phyloP scores from a whole-genome alignment of 2,329 filamentous ascomycete species.

The Clarireedia paspali region DNA sequence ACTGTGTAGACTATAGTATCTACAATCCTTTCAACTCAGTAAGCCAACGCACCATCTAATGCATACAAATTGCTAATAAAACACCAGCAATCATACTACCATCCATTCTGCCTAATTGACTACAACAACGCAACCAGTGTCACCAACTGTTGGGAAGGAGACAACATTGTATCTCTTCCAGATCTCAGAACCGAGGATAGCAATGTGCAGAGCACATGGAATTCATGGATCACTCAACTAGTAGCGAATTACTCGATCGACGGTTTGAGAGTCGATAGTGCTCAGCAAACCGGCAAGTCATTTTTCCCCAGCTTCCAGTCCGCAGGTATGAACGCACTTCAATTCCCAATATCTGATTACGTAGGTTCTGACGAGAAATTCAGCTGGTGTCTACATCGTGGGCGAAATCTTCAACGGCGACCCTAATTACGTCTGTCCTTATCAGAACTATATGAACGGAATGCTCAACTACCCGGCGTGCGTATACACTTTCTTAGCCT shows the following conservation, averaged over 20 bases:
- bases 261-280: constrained; percentile 43
- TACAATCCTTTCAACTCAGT: constrained; percentile 34
- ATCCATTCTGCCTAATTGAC: constrained; percentile 29
- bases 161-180: constrained; percentile 24
- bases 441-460: constrained; percentile 47
- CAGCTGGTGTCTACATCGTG: constrained; percentile 50
- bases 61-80: background rate
- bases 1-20: constrained; percentile 31
- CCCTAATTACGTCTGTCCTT: constrained; percentile 45
- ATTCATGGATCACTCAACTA: constrained; percentile 22
- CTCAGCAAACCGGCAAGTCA: constrained; percentile 37
- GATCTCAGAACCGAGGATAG: constrained; percentile 26
- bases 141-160: constrained; percentile 24
- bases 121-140: constrained; percentile 30
- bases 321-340: constrained; percentile 24
- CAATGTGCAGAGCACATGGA: constrained; percentile 18
- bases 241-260: constrained; percentile 34
- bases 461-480: constrained; percentile 50
- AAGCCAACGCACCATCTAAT: background rate
- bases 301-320: constrained; percentile 49
- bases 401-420: constrained; percentile 53
- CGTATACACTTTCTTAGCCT: background rate
- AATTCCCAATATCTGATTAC: constrained; percentile 21
- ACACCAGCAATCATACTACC: constrained; percentile 27
- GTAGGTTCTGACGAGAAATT: background rate